Evolutionary conservation across 345 rosid genomes (phyloP).

Genomic region (Gossypioides kirkii): DNA sequence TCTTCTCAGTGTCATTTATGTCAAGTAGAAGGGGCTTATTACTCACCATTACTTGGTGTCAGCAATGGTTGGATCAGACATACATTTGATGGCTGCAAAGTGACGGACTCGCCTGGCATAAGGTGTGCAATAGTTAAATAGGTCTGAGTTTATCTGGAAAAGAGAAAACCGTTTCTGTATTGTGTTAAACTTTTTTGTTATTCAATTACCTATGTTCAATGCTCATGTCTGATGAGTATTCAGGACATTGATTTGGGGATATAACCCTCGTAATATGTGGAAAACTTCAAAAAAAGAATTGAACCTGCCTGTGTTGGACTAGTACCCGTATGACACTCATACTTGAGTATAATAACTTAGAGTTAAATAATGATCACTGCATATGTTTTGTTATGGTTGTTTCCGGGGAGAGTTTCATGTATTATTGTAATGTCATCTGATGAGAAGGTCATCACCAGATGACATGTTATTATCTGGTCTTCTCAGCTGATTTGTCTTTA

Average conservation of each 20-base stretch:
- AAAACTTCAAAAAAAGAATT: neutral
- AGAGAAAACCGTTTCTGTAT: conserved; percentile 9
- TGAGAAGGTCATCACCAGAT: neutral
- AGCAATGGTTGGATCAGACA: conserved; percentile 37
- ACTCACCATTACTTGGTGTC: conserved; percentile 56
- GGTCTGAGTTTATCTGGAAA: neutral
- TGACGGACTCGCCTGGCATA: conserved; percentile 38
- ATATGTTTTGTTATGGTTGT: neutral
- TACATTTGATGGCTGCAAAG: conserved; percentile 44
- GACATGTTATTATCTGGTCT: neutral
- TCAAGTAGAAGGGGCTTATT: conserved; percentile 46
- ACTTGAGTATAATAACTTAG: neutral
- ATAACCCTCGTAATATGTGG: neutral
- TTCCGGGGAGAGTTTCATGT: neutral
- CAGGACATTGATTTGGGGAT: neutral
- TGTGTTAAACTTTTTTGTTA: neutral
- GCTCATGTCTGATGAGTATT: neutral
- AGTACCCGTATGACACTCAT: neutral
- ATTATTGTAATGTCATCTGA: neutral
- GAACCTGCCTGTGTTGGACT: neutral
- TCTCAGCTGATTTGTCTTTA: neutral
- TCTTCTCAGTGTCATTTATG: conserved; percentile 53
- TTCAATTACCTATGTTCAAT: neutral
- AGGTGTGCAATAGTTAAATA: conserved; percentile 33
- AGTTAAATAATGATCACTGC: neutral